Evolutionary conservation across 2,329 filamentous ascomycete species (phyloP), one percentile per base, ranked within the genome.

Genomic region (Nannizziopsis arthrosporioides): DNA sequence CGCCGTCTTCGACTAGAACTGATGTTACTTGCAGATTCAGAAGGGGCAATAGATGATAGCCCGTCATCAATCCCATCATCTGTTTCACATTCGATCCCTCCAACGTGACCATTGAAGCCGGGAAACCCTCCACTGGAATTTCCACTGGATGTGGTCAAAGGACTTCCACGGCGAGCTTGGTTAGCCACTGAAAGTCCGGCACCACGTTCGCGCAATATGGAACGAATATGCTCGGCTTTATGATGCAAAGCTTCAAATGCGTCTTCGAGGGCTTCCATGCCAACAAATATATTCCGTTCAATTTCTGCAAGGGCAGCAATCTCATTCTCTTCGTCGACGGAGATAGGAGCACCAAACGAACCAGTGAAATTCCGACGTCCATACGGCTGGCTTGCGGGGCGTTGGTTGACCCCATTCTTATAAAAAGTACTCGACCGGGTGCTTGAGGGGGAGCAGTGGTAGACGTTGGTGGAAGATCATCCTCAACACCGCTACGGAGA

Each of bases 201-300:
- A 11, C 82, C 81, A 36, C 90, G 84, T 61, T 92, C 84, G 5
- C 89, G 82, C 4, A 96, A 73, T 0, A 82, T 78, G 17, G 78
- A 81, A 4, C 90, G 81, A 12, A 95, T 85, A 14, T 74, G 66
- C 67, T 95, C 88, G 1, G 90, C 90, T 59, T 82, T 83, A 55
- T 80, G 77, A 62, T 96, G 90, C n/a, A 96, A 73, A 22, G 79
- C 80, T 68, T 96, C 90, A 57, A 96, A 95, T 0, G 89, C 88
- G 61, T 95, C 87, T 65, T 96, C 90, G 18, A 96, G 76, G 0
- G 81, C 81, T 67, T 96, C 90, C 90, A 96, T 96, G 53, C 89
- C 86, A 31, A 80, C 76, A 67, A 90, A 95, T 50, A 96, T 94
- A 60, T 94, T 87, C 5, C 88, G 80, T 66, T 96, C 90, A 35